Conservation (phyloP, 2,329 filamentous ascomycete species). For the Penicillium sp. region DNA sequence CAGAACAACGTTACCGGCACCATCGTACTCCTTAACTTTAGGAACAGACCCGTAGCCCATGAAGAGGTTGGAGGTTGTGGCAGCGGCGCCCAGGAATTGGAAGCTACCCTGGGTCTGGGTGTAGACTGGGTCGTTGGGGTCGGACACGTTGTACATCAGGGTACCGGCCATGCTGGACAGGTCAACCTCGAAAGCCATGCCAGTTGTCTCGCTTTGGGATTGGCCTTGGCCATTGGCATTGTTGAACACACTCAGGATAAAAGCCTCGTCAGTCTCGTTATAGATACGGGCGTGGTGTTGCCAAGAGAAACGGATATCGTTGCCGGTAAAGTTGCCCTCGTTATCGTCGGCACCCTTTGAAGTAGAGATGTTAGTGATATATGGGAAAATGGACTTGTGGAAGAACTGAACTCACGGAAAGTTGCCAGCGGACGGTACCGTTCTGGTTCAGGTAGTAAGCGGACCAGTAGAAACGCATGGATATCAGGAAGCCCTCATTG, state of each 20-base stretch:
- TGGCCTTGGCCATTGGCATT: constrained; percentile 23
- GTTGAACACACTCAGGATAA: constrained; percentile 32
- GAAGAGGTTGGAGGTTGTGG: constrained; percentile 19
- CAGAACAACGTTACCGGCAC: constrained; percentile 28
- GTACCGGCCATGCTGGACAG: constrained; percentile 11
- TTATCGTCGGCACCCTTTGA: constrained; percentile 8
- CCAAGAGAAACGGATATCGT: constrained; percentile 23
- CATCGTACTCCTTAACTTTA: constrained; percentile 32
- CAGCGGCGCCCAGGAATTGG: constrained; percentile 16
- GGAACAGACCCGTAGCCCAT: constrained; percentile 34
- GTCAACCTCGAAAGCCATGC: constrained; percentile 23
- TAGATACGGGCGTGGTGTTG: constrained; percentile 35
- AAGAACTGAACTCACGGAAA: constrained; percentile 3
- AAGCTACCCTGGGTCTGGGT: constrained; percentile 25
- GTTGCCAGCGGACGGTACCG: constrained; percentile 21
- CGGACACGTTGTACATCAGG: constrained; percentile 13
- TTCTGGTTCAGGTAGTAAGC: constrained; percentile 32
- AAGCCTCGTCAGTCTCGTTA: constrained; percentile 29
- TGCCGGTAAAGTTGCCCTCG: constrained; percentile 22
- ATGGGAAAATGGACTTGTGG: background rate
- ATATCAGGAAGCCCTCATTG: constrained; percentile 37
- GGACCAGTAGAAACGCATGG: constrained; percentile 35
- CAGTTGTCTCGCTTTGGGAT: constrained; percentile 17
- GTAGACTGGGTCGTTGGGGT: constrained; percentile 19
- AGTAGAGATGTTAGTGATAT: background rate